These are phyloP conservation scores for Phallus indusiatus DNA, from an alignment of 768 basidiomycete genomes.

Conservation along the genomic window DNA sequence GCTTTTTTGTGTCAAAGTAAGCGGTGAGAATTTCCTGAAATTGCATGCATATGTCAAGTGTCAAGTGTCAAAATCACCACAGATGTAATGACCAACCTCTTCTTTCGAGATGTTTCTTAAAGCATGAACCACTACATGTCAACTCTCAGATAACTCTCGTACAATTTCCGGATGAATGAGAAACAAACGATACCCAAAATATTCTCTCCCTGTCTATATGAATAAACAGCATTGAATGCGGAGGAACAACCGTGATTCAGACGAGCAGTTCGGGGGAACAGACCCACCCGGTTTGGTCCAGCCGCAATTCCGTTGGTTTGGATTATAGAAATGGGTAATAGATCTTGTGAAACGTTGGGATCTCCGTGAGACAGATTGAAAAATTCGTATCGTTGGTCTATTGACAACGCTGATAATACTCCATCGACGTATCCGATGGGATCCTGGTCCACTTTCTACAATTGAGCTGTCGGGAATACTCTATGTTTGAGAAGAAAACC, in stretches of 20 bases:
- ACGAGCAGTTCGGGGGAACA: conserved; percentile 62
- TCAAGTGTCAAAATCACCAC: not conserved
- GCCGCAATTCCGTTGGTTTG: conserved; percentile 57
- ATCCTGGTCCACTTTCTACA: not conserved
- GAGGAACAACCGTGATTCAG: conserved; percentile 61
- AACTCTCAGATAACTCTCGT: conserved; percentile 3
- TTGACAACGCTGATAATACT: not conserved
- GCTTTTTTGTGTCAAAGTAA: conserved; percentile 47
- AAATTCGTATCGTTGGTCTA: not conserved
- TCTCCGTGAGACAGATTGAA: not conserved
- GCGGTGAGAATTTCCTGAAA: conserved; percentile 51
- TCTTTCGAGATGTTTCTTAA: conserved; percentile 43
- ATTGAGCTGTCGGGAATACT: not conserved
- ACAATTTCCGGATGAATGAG: not conserved
- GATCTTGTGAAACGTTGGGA: not conserved
- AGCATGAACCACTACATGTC: conserved; percentile 44
- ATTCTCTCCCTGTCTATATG: conserved; percentile 19
- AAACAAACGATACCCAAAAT: not conserved
- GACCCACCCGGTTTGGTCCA: conserved; percentile 36
- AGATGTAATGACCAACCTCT: conserved; percentile 27
- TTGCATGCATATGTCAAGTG: not conserved
- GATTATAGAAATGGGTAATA: conserved; percentile 41
- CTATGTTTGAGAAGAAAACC: conserved; percentile 13
- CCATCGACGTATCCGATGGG: conserved; percentile 1
- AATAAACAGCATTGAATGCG: conserved; percentile 60